phyloP scores from a whole-genome alignment of 2,329 filamentous ascomycete genomes.

The Fusarium piperis region DNA sequence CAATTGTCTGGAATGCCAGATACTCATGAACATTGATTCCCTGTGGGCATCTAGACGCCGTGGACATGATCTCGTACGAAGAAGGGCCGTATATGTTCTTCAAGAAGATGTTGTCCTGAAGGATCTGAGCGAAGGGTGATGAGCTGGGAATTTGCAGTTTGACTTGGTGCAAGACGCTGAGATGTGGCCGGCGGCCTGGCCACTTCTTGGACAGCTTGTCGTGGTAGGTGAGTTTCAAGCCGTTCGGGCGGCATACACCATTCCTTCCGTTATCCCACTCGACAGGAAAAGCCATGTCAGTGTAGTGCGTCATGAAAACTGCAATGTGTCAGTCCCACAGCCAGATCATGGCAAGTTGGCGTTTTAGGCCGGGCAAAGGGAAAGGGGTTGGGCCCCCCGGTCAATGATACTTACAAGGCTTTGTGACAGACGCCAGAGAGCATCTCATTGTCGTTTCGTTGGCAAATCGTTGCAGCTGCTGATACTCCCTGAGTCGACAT shows the following conservation, averaged over 20 bases:
- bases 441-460: conserved; percentile 26
- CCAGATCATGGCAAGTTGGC: background rate
- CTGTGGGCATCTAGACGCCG: conserved; percentile 58
- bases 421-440: conserved; percentile 44
- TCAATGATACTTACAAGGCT: conserved; percentile 41
- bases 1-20: conserved; percentile 59
- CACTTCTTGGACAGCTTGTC: conserved; percentile 26
- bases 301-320: conserved; percentile 44
- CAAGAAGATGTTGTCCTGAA: conserved; percentile 24
- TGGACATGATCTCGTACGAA: conserved; percentile 65
- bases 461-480: conserved; percentile 30
- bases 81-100: conserved; percentile 53
- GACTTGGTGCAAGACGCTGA: conserved; percentile 33
- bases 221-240: conserved; percentile 31
- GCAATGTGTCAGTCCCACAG: background rate
- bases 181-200: conserved; percentile 28
- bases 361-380: background rate
- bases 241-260: conserved; percentile 39
- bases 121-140: conserved; percentile 28
- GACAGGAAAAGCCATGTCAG: conserved; percentile 38
- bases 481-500: conserved; percentile 39
- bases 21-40: conserved; percentile 63
- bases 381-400: background rate
- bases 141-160: conserved; percentile 33
- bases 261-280: conserved; percentile 42